Evolutionary conservation across 768 basidiomycete species (phyloP).

Genomic region (Leccinum rimulosum): DNA sequence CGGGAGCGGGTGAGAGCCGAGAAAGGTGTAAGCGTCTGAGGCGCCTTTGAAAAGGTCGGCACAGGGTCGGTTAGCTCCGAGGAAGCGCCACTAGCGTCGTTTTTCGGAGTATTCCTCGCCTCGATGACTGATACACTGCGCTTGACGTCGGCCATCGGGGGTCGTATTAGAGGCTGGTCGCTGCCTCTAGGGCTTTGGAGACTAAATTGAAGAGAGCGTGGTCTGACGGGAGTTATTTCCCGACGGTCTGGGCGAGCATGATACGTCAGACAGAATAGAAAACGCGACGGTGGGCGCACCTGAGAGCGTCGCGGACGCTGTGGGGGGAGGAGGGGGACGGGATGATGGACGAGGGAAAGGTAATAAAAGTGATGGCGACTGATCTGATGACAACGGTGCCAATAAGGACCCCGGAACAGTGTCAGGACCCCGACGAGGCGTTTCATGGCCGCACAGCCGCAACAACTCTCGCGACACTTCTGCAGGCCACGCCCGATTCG

Average conservation of each 20-base stretch:
- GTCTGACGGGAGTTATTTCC: slow-evolving; percentile 12
- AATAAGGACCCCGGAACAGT: slow-evolving; percentile 25
- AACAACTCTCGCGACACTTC: slow-evolving; percentile 57
- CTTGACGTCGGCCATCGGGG: slow-evolving; percentile 22
- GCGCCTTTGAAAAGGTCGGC: slow-evolving; percentile 8
- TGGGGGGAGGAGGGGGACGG: slow-evolving; percentile 19
- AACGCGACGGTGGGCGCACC: slow-evolving; percentile 12
- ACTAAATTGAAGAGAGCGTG: slow-evolving; percentile 24
- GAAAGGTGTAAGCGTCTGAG: slow-evolving; percentile 10
- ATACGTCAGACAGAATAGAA: not conserved
- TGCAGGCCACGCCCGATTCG: slow-evolving; percentile 52
- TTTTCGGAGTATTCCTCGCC: slow-evolving; percentile 12
- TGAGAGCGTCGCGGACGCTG: slow-evolving; percentile 27
- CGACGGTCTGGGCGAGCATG: slow-evolving; percentile 12
- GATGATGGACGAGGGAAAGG: slow-evolving; percentile 23
- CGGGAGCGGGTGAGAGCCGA: slow-evolving; percentile 22
- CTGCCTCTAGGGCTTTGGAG: slow-evolving; percentile 15
- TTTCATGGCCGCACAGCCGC: slow-evolving; percentile 40
- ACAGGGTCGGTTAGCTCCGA: slow-evolving; percentile 19
- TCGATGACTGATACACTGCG: slow-evolving; percentile 28
- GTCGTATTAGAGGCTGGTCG: slow-evolving; percentile 3
- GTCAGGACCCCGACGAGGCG: slow-evolving; percentile 7
- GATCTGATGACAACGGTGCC: not conserved
- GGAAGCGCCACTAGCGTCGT: slow-evolving; percentile 16
- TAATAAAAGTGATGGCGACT: slow-evolving; percentile 29